Evolutionary conservation across 345 rosid genomes (phyloP).

Genomic region (Arabis alpina): DNA sequence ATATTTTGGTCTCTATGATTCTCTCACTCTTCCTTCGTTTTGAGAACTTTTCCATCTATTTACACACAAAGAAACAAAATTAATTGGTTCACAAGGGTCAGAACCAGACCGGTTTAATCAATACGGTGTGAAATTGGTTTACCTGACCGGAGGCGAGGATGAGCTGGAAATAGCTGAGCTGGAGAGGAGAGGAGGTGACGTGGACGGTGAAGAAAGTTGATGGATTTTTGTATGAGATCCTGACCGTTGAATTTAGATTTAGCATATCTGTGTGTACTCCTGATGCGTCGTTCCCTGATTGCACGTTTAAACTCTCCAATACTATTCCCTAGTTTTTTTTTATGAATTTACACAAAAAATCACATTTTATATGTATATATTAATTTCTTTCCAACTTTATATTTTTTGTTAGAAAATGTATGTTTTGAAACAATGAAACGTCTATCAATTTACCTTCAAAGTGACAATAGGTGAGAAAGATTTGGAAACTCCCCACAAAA

Average conservation of each 20-base stretch:
- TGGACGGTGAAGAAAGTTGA: slow-evolving; percentile 85
- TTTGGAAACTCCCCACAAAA: slow-evolving; percentile 86
- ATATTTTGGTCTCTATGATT: slow-evolving; percentile 48
- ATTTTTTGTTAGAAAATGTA: background rate
- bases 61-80: slow-evolving; percentile 1
- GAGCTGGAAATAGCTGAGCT: slow-evolving; percentile 75
- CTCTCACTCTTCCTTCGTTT: slow-evolving; percentile 66
- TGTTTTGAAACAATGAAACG: background rate
- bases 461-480: slow-evolving; percentile 63
- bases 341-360: background rate
- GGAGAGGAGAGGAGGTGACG: slow-evolving; percentile 73
- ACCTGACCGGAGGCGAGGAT: slow-evolving; percentile 85
- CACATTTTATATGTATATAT: background rate
- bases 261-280: slow-evolving; percentile 93
- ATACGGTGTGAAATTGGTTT: slow-evolving; percentile 24
- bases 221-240: slow-evolving; percentile 69
- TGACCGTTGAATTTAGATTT: slow-evolving; percentile 84
- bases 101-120: slow-evolving; percentile 3
- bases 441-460: slow-evolving; percentile 56
- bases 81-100: background rate
- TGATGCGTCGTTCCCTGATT: slow-evolving; percentile 75
- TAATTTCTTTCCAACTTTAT: too few species aligned
- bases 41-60: slow-evolving; percentile 74
- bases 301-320: slow-evolving; percentile 74
- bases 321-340: slow-evolving; percentile 60